phyloP scores from a whole-genome alignment of 345 rosid species.

The Sonneratia caseolaris region DNA sequence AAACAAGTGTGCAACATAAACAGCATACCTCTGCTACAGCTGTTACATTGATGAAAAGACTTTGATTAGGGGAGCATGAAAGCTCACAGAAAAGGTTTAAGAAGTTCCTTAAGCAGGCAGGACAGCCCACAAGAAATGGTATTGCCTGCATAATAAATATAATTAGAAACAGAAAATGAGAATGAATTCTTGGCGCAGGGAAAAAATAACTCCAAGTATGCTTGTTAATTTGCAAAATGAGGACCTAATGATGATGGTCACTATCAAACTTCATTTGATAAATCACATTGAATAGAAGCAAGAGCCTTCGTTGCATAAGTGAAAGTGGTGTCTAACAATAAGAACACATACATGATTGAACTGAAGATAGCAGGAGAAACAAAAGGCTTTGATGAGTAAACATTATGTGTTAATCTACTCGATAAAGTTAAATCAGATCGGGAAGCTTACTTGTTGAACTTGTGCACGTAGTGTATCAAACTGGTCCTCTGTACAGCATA shows the following conservation, averaged over 20 bases:
- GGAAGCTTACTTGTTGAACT: constrained; percentile 70
- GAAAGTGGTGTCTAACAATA: background rate
- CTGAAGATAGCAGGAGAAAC: background rate
- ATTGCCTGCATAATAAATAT: constrained; percentile 46
- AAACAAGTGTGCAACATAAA: background rate
- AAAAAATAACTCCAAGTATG: background rate
- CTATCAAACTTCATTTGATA: background rate
- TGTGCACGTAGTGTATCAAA: constrained; percentile 78
- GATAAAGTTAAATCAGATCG: background rate
- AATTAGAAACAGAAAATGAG: constrained; percentile 1
- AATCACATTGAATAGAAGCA: background rate
- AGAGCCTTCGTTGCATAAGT: background rate
- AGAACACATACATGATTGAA: background rate
- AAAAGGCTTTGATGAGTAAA: background rate
- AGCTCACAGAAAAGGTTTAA: constrained; percentile 91
- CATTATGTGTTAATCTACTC: background rate
- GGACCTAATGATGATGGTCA: background rate
- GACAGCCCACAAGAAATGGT: constrained; percentile 96
- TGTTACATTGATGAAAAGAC: constrained; percentile 84
- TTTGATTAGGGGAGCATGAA: constrained; percentile 86
- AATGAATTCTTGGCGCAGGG: background rate
- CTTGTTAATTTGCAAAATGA: background rate
- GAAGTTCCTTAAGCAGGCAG: constrained; percentile 96
- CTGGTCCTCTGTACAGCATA: constrained; percentile 88
- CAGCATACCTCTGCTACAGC: constrained; percentile 63